Conservation (phyloP, 768 basidiomycete species). For the Cubamyces sp. region DNA sequence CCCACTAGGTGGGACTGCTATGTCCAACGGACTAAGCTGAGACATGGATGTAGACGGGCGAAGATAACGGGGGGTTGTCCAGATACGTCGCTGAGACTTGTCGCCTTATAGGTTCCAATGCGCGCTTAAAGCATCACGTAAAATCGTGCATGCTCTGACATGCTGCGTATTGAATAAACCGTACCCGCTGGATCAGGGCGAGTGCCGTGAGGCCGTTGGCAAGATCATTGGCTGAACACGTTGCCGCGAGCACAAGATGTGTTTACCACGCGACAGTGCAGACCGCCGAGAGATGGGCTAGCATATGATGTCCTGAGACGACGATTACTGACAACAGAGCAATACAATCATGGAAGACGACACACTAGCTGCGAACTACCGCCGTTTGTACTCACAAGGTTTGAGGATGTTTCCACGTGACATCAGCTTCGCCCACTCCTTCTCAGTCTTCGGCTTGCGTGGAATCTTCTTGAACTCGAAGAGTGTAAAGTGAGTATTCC, state of each 20-base stretch:
- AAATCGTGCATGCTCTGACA: background rate
- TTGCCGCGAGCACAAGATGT: too few species aligned
- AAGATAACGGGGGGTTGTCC: background rate
- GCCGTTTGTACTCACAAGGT: constrained; percentile 91
- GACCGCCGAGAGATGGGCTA: too few species aligned
- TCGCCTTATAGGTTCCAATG: too few species aligned
- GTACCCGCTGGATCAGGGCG: too few species aligned
- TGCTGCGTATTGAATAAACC: background rate
- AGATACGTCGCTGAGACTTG: too few species aligned
- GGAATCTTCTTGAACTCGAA: constrained; percentile 77
- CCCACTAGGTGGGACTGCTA: background rate
- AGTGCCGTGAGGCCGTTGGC: too few species aligned
- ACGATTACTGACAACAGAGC: too few species aligned
- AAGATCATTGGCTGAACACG: too few species aligned
- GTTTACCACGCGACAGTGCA: too few species aligned
- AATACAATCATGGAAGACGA: background rate
- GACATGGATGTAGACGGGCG: background rate
- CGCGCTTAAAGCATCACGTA: background rate
- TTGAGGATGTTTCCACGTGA: constrained; percentile 65
- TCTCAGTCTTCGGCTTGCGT: constrained; percentile 49
- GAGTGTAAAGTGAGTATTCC: constrained; percentile 83
- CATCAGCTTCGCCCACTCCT: constrained; percentile 63
- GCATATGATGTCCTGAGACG: too few species aligned
- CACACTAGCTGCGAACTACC: constrained; percentile 42
- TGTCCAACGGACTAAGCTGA: background rate